Evolutionary conservation across 2,329 filamentous ascomycete genomes (phyloP).

Genomic region (Cadophora sp.): DNA sequence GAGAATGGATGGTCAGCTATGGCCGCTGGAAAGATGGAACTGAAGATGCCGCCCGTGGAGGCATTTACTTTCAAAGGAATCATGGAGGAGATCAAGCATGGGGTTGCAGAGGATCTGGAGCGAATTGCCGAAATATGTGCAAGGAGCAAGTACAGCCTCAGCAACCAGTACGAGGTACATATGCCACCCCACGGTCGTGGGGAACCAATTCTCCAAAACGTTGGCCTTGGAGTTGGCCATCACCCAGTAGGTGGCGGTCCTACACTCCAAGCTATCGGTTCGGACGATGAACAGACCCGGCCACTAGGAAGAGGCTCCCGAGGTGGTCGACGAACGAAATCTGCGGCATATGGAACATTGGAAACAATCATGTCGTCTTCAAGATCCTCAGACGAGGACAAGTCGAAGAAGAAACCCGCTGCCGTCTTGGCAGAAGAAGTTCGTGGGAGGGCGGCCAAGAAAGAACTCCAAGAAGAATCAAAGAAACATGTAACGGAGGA

Average conservation of each 20-base stretch:
- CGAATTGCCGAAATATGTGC: conserved; percentile 73
- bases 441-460: conserved; percentile 56
- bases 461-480: conserved; percentile 26
- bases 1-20: conserved; percentile 37
- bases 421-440: conserved; percentile 62
- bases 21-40: conserved; percentile 39
- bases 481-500: conserved; percentile 25
- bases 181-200: conserved; percentile 67
- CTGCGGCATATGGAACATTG: conserved; percentile 63
- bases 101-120: conserved; percentile 64
- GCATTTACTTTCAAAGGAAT: conserved; percentile 71
- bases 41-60: conserved; percentile 65
- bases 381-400: conserved; percentile 68
- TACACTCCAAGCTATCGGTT: conserved; percentile 63
- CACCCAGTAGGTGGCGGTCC: conserved; percentile 50
- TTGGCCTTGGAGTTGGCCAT: conserved; percentile 35
- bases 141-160: conserved; percentile 67
- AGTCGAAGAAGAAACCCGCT: conserved; percentile 62
- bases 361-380: conserved; percentile 73
- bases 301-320: conserved; percentile 36
- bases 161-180: conserved; percentile 72
- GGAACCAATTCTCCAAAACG: conserved; percentile 51
- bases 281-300: conserved; percentile 59
- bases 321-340: conserved; percentile 41
- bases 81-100: conserved; percentile 59